Base-by-base conservation (phyloP, 352 stramenopile genomes). In the Plasmopara halstedii region DNA sequence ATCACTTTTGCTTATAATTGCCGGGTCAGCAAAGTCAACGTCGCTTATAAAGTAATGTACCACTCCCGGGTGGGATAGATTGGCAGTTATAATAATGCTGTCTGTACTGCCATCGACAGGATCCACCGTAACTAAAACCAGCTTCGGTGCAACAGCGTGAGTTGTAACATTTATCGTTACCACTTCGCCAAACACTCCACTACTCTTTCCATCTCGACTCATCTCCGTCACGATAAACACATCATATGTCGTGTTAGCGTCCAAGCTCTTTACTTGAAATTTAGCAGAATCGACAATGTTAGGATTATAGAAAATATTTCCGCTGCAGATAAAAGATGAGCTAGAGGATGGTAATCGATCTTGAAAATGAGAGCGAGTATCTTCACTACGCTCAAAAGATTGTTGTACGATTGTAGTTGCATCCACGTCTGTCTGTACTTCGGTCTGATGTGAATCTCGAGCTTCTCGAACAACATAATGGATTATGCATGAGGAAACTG, bases 1-100 rank as follows among this genome's bases (percentile, higher is more conserved):
- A 22, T 45, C 31, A 15, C 32, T 37, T n/a, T 44, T 27, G 2
- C 27, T 68, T 21, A 92, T 85, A 6, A 83, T 46, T 0, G 52
- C 45, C n/a, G 77, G 81, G 26, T 90, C 81, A 0, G 77, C 68
- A 48, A 88, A 88, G 37, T 90, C 81, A 2, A 81, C 62, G 22
- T 92, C 74, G 8, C 64, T 86, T 17, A 89, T 35, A 17, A 83
- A 79, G 47, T 88, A 90, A 46, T 88, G 76, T 7, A 92, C 44
- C 14, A 77, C 57, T 0, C 78, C 81, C 4, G 81, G 75, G 1
- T 70, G 46, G 14, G 81, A 83, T 10, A 88, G 32, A 42, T 92
- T 92, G 10, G 63, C 65, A 5, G 64, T 70, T 15, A 88, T 48
- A 1, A 80, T 39, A 4, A 88, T 65, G 17, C 62, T 72, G 43